Conservation (phyloP, 768 basidiomycete genomes). For the Kwoniella shandongensis region DNA sequence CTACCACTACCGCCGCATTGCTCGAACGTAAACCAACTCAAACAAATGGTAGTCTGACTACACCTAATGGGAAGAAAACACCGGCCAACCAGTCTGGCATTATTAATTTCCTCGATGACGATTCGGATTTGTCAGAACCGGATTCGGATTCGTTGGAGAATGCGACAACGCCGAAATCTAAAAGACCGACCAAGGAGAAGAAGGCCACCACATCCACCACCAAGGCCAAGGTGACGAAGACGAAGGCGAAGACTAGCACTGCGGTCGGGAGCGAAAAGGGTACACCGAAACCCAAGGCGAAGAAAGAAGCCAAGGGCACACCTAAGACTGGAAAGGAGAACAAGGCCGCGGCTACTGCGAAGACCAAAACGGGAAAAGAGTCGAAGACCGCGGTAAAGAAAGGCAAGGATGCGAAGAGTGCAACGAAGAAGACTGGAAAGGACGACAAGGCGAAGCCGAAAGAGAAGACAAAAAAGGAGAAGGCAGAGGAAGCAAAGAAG, state of each 20-base stretch:
- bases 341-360: not conserved
- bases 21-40: not conserved
- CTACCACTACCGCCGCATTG: not conserved
- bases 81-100: not conserved
- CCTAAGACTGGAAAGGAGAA: slow-evolving; percentile 1
- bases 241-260: not conserved
- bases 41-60: not conserved
- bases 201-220: too few species aligned
- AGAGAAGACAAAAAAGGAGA: not conserved
- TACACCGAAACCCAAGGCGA: not conserved
- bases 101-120: not conserved
- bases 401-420: slow-evolving; percentile 3
- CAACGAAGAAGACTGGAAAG: slow-evolving; percentile 9
- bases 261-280: not conserved
- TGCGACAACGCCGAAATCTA: not conserved
- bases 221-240: not conserved
- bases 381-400: slow-evolving; percentile 1
- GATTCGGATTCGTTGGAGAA: slow-evolving; percentile 1
- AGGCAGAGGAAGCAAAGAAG: not conserved
- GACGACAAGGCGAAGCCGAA: slow-evolving; percentile 8
- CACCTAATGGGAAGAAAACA: not conserved
- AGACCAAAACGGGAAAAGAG: not conserved
- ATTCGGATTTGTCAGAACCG: slow-evolving; percentile 6
- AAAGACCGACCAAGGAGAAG: not conserved
- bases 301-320: not conserved